Conservation (phyloP, 331 rosid genomes). For the Quercus phellos region DNA sequence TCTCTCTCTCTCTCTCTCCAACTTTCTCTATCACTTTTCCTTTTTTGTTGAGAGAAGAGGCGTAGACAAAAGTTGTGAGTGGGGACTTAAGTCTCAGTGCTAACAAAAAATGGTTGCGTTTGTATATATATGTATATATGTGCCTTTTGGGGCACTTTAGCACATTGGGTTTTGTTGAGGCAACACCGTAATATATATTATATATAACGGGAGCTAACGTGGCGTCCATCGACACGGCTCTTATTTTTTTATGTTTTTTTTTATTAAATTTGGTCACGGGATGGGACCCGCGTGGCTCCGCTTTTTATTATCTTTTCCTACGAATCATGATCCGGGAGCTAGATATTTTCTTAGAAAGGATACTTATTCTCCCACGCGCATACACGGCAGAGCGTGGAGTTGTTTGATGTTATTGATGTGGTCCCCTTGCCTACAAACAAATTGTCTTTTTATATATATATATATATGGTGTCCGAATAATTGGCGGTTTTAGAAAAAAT, state of each 20-base stretch:
- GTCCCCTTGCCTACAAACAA: no score
- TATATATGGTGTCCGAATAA: no score
- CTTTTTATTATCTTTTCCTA: constrained; percentile 22
- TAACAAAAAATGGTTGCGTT: no score
- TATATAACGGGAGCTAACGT: constrained; percentile 27
- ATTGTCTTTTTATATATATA: no score
- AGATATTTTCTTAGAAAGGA: constrained; percentile 36
- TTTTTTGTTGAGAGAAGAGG: not conserved
- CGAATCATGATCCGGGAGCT: constrained; percentile 29
- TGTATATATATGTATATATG: no score
- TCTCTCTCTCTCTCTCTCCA: not conserved
- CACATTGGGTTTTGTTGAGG: constrained; percentile 3
- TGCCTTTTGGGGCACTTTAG: no score
- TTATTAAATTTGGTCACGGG: not conserved
- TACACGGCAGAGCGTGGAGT: constrained; percentile 7
- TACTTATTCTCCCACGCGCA: constrained; percentile 21
- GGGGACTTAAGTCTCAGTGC: not conserved
- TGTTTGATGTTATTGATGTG: not conserved
- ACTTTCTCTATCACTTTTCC: not conserved
- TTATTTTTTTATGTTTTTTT: not conserved
- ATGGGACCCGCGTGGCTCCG: constrained; percentile 27
- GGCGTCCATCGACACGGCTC: constrained; percentile 21
- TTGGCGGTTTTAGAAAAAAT: no score
- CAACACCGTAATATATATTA: constrained; percentile 20
- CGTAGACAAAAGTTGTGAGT: not conserved